A percentile compares a stretch with the other conserved stretches of the same genome.
These are phyloP conservation scores for Fusarium sp. DNA, from an alignment of 2,329 filamentous ascomycete species.

Conservation along the genomic window DNA sequence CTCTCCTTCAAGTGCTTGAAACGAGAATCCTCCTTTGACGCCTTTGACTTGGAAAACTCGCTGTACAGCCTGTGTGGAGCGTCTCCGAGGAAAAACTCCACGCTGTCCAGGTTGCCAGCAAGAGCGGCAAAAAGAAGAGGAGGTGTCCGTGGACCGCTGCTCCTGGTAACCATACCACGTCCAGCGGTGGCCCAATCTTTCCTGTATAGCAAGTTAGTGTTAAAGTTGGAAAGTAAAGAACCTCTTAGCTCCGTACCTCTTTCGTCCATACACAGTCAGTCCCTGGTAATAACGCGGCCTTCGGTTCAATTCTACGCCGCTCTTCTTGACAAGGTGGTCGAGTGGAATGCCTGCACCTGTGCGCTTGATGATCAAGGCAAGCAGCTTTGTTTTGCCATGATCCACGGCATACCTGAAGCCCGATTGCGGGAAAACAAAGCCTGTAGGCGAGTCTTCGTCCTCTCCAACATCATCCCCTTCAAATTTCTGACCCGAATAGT, in stretches of 20 bases:
- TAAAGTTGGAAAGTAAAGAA: neutral
- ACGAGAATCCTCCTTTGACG: slow-evolving; percentile 70
- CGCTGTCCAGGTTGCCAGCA: slow-evolving; percentile 70
- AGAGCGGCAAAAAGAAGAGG: slow-evolving; percentile 72
- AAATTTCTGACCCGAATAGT: slow-evolving; percentile 57
- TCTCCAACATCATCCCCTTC: slow-evolving; percentile 52
- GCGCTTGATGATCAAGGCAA: slow-evolving; percentile 73
- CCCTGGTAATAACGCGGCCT: slow-evolving; percentile 83
- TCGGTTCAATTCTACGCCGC: slow-evolving; percentile 70
- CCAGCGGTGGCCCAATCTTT: slow-evolving; percentile 79
- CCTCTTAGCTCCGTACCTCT: slow-evolving; percentile 57
- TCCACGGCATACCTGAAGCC: slow-evolving; percentile 60
- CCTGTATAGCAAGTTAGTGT: slow-evolving; percentile 47
- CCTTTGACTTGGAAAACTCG: slow-evolving; percentile 72
- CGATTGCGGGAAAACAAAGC: slow-evolving; percentile 55
- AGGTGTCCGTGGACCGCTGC: slow-evolving; percentile 60
- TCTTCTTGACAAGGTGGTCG: slow-evolving; percentile 73
- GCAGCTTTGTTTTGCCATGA: slow-evolving; percentile 65
- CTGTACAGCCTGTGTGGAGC: slow-evolving; percentile 74
- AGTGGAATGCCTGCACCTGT: slow-evolving; percentile 78
- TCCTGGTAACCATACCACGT: slow-evolving; percentile 57
- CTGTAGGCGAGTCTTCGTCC: slow-evolving; percentile 49
- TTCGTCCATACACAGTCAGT: slow-evolving; percentile 79
- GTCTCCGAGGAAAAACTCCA: slow-evolving; percentile 83
- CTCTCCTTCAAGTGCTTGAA: slow-evolving; percentile 71